phyloP scores from a whole-genome alignment of 1,139 yeast genomes.

The Kodamaea alishanica region DNA sequence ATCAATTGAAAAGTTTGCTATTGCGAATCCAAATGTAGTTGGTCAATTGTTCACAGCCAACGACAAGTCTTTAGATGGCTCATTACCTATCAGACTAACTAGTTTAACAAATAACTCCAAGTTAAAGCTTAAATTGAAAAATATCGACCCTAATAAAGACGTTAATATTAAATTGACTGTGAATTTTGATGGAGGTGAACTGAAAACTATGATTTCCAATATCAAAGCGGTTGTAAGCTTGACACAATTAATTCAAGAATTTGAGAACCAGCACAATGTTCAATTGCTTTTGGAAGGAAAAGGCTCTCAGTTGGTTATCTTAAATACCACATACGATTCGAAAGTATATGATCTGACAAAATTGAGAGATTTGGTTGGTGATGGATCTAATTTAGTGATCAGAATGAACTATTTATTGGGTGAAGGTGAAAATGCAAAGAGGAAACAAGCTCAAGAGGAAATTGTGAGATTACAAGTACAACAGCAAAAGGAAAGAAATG shows the following conservation, averaged over 20 bases:
- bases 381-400: conserved; percentile 17
- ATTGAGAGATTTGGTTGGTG: conserved; percentile 13
- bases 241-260: conserved; percentile 8
- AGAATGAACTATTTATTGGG: conserved; percentile 18
- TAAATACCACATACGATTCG: conserved; percentile 10
- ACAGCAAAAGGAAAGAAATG: conserved; percentile 15
- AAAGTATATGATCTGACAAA: conserved; percentile 6
- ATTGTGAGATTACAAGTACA: conserved; percentile 19
- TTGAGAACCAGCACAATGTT: conserved; percentile 8
- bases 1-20: conserved; percentile 26
- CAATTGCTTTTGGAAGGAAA: conserved; percentile 4
- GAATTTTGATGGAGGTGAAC: conserved; percentile 4
- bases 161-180: conserved; percentile 13
- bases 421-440: conserved; percentile 10
- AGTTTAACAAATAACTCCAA: conserved; percentile 32
- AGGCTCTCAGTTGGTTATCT: conserved; percentile 10
- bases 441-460: conserved; percentile 18
- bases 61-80: conserved; percentile 29
- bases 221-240: conserved; percentile 7
- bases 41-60: conserved; percentile 28
- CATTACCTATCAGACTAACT: conserved; percentile 34
- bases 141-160: conserved; percentile 1
- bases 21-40: conserved; percentile 14
- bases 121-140: conserved; percentile 21
- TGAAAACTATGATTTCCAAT: conserved; percentile 9